Evolutionary conservation across 805 yeast genomes (phyloP), one percentile per base, ranked within the genome.

Genomic region (Deakozyma indianensis): DNA sequence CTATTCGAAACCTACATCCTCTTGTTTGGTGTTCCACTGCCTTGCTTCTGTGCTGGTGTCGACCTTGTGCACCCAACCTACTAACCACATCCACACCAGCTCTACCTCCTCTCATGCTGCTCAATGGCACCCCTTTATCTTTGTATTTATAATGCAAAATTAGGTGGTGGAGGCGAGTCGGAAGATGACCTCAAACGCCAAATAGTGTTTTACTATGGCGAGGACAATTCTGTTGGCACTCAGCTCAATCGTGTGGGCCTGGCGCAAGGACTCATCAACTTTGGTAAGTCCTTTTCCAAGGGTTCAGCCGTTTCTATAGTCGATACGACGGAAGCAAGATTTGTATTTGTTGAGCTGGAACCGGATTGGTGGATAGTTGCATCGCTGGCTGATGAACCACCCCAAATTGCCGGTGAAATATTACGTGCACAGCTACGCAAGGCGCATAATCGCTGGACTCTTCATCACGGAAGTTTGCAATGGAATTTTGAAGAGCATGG

Each of bases 241-340:
- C 62, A 66, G 49, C 51, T 69, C 28, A 52, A 67, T 23, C 61
- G 59, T 21, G 58, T 71, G 18, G 74, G 76, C 1, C 53, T 71
- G 24, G 58, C 70, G 2, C 69, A 69, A 44, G 75, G 73, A 1
- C 51, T 66, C 21, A 50, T 51, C 18, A 57, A 50, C 43, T 50
- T 57, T 24, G 44, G 50, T n/a, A 45, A 47, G n/a, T 56, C 48
- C 25, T 53, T 57, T 22, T 42, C 55, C 7, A 47, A 43, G 15
- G 53, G 54, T 2, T 46, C 45, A 44, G 49, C 51, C 2, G 47
- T 52, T 23, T 44, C 48, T 9, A 25, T 47, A 42, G 53, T 67
- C 16, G 68, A 65, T 24, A 64, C 71, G 3, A 59, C 55, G 43
- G 53, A 55, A 35, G 51, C 66, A 2, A 45, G 69, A 14, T 57